Conservation (phyloP, 2,329 filamentous ascomycete genomes). For the Stagonosporopsis cucurbitacearum region DNA sequence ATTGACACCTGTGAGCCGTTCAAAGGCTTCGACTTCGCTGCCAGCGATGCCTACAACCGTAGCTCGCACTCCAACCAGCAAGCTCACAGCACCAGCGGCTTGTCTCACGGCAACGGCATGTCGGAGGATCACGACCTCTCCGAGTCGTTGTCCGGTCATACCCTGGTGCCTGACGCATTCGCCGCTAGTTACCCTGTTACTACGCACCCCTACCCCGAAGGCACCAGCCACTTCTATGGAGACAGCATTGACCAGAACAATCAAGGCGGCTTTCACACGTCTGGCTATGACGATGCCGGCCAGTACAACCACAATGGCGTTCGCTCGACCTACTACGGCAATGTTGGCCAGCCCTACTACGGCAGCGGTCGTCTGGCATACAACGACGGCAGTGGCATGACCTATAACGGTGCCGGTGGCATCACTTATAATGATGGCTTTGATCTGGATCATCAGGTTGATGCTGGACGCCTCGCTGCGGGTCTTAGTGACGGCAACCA, state of each 20-base stretch:
- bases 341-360: no score
- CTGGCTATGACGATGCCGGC: no score
- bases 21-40: neutral
- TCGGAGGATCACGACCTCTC: neutral
- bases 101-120: neutral
- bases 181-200: neutral
- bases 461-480: neutral
- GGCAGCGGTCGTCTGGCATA: no score
- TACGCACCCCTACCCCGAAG: neutral
- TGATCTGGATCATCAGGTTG: neutral
- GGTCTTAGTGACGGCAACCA: neutral
- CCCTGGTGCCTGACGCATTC: neutral
- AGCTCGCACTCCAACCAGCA: neutral
- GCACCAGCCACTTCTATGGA: neutral
- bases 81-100: neutral
- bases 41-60: neutral
- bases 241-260: neutral
- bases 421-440: neutral
- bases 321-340: no score
- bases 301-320: no score
- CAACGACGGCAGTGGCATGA: no score
- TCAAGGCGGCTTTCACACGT: neutral
- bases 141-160: neutral
- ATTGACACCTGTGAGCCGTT: conserved; percentile 2
- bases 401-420: neutral